Evolutionary conservation across 345 rosid genomes (phyloP).

Genomic region (Mangifera indica): DNA sequence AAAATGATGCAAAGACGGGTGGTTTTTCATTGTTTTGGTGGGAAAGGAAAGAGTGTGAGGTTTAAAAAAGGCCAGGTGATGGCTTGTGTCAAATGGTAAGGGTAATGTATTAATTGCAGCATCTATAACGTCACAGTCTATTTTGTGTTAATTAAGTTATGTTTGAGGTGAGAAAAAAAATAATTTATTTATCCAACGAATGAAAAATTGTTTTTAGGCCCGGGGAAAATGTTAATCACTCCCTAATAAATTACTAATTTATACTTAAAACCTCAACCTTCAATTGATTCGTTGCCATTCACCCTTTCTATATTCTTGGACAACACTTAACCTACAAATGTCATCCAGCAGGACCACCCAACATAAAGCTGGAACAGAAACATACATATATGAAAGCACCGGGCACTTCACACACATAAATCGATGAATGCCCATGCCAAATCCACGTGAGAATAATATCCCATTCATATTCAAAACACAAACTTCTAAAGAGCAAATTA

Average conservation of each 20-base stretch:
- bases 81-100: no score
- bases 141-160: no score
- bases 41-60: no score
- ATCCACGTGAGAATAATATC: not conserved
- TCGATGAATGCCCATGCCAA: not conserved
- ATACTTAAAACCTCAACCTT: not conserved
- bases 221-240: not conserved
- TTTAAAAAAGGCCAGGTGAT: no score
- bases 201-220: no score
- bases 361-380: not conserved
- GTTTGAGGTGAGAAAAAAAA: no score
- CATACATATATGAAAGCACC: not conserved
- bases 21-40: no score
- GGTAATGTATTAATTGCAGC: no score
- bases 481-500: not conserved
- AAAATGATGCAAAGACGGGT: no score
- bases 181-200: no score
- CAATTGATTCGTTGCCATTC: not conserved
- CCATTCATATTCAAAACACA: not conserved
- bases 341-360: not conserved
- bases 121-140: no score
- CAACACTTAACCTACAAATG: not conserved
- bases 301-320: not conserved
- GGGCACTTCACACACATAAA: not conserved
- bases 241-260: not conserved